These are phyloP conservation scores for Plasmodium malariae DNA, from an alignment of 169 alveolate species.

Conservation along the genomic window DNA sequence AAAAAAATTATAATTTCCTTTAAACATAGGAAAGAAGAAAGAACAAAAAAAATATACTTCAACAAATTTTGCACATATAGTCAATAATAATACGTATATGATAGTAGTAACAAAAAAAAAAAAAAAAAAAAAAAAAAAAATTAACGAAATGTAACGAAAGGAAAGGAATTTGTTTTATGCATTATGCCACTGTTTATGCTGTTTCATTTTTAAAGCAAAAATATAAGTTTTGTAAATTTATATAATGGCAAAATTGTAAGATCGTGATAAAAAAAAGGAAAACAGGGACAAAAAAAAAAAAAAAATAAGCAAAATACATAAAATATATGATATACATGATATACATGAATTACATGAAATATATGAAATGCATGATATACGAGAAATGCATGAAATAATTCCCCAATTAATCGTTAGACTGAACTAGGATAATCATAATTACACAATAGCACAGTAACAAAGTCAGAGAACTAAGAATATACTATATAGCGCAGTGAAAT, in stretches of 20 bases:
- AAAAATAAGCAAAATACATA: not conserved
- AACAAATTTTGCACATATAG: conserved; percentile 12
- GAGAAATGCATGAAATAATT: too few species aligned
- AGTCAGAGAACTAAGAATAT: too few species aligned
- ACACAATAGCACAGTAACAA: not conserved
- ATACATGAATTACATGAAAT: too few species aligned
- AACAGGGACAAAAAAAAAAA: conserved; percentile 1
- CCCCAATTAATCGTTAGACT: not conserved
- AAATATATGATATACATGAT: too few species aligned
- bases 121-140: not conserved
- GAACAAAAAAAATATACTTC: too few species aligned
- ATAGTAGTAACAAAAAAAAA: too few species aligned
- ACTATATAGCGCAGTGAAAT: too few species aligned
- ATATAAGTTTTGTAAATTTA: conserved; percentile 13
- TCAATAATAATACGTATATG: not conserved
- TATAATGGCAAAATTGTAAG: conserved; percentile 18
- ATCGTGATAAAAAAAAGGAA: conserved; percentile 1
- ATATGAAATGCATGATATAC: too few species aligned
- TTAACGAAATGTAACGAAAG: not conserved
- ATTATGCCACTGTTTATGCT: not conserved
- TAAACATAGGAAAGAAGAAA: too few species aligned
- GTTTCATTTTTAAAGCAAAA: conserved; percentile 5
- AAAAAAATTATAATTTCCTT: not conserved
- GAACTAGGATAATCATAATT: not conserved
- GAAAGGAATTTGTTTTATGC: not conserved